Evolutionary conservation across 225 moss, liverwort and hornwort genomes (phyloP), one percentile per base, ranked within the genome.

Genomic region (Straminergon stramineum): DNA sequence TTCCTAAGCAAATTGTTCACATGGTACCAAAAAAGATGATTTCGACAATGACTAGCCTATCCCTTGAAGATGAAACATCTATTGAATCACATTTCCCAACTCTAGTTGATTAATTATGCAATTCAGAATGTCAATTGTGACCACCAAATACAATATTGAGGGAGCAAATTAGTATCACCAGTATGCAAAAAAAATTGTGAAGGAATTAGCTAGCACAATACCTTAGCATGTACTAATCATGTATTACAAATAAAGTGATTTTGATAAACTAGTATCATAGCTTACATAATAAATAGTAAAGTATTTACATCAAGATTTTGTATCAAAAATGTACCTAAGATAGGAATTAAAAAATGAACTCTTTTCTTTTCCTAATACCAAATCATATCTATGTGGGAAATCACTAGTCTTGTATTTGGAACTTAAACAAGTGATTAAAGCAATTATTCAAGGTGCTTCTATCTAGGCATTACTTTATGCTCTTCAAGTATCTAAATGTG

Each of bases 111-210:
- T 51, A 30, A 32, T 76, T 34, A 32, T 52, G 5, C 13, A 53
- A 34, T 8, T 32, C 17, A 5, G 7, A 34, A 76, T 76, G 13
- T 0, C 1, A 0, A 5, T 2, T 34, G 21, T 7, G 0, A 34
- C 5, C 5, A 35, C 1, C 2, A 7, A 17, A 2, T 51, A 31
- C 0, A 27, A 0, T 76, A 76, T 1, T 3, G 0, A 52, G 3
- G 24, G 6, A 0, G 2, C 6, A 78, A 78, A 78, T 56, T 37
- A 56, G 15, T 24, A 3, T 78, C 6, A 24, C 9, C 0, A 7
- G 0, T 6, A 53, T 35, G 23, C 15, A 9, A 55, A 35, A 35
- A 77, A 21, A 55, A 55, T 22, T 0, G 0, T 77, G 3, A 23
- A 55, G 10, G 6, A 37, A 78, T 15, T 37, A 55, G 34, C 34